phyloP scores from a whole-genome alignment of 345 rosid species.

The Limnanthes douglasii region DNA sequence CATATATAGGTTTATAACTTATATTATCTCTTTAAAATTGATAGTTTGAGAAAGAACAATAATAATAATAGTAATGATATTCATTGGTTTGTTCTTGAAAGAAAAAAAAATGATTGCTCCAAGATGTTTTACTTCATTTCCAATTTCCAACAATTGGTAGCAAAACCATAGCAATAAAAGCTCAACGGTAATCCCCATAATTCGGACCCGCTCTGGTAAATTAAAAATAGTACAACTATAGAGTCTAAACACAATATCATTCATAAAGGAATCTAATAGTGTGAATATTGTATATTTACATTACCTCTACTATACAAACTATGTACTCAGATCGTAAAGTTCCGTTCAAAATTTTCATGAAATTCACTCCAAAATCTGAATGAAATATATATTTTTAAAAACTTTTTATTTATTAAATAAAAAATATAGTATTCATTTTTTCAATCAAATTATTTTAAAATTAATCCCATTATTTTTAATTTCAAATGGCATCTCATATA shows the following conservation, averaged over 20 bases:
- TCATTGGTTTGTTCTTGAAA: constrained; percentile 74
- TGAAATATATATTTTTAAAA: too few relatives aligned
- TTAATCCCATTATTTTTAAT: too few relatives aligned
- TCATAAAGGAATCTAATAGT: too few relatives aligned
- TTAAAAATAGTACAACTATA: neutral
- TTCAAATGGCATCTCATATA: too few relatives aligned
- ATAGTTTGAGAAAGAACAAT: neutral
- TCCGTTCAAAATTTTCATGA: constrained; percentile 55
- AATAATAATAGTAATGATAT: constrained; percentile 4
- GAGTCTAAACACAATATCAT: too few relatives aligned
- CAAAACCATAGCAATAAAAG: constrained; percentile 72
- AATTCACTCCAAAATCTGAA: constrained; percentile 81
- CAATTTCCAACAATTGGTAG: constrained; percentile 93
- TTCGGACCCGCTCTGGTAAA: constrained; percentile 48
- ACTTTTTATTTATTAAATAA: too few relatives aligned
- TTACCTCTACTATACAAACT: constrained; percentile 74
- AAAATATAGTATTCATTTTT: too few relatives aligned
- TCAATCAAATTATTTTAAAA: too few relatives aligned
- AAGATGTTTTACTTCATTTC: constrained; percentile 89
- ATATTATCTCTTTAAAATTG: too few relatives aligned
- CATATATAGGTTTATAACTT: neutral
- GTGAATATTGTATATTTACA: neutral
- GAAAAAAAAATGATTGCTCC: constrained; percentile 93
- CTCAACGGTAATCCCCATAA: constrained; percentile 87
- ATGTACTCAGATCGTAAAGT: constrained; percentile 69